Evolutionary conservation across 2,329 filamentous ascomycete species (phyloP).

Genomic region (Paecilomyces sp.): DNA sequence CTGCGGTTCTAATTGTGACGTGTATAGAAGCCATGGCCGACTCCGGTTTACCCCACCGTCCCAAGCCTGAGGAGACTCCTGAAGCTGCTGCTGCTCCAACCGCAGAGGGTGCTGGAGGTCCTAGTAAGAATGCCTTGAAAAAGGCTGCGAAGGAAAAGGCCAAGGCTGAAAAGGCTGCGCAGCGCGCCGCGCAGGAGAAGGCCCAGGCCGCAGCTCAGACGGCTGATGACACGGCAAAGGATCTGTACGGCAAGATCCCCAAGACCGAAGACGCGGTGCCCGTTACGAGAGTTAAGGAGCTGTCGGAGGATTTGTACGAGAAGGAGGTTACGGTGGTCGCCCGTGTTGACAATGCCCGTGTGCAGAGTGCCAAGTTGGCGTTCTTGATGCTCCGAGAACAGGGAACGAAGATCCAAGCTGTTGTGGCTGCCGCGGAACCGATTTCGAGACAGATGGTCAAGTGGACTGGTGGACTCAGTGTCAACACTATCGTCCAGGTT

Average conservation of each 20-base stretch:
- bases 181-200: conserved; percentile 66
- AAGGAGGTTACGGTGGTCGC: conserved; percentile 69
- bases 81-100: conserved; percentile 17
- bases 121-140: conserved; percentile 75
- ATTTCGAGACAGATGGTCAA: conserved; percentile 90
- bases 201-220: conserved; percentile 59
- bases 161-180: conserved; percentile 70
- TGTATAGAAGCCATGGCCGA: conserved; percentile 25
- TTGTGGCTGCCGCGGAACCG: conserved; percentile 57
- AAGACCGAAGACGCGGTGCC: conserved; percentile 52
- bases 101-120: conserved; percentile 39
- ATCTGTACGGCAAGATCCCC: conserved; percentile 70
- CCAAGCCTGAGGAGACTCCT: conserved; percentile 30
- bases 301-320: conserved; percentile 56
- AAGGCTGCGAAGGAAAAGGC: conserved; percentile 88
- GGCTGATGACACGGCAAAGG: conserved; percentile 54
- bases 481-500: conserved; percentile 74
- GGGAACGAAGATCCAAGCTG: conserved; percentile 74
- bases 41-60: conserved; percentile 31
- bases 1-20: not conserved
- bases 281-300: conserved; percentile 50
- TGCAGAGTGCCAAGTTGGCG: conserved; percentile 83
- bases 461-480: conserved; percentile 66
- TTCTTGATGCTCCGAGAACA: conserved; percentile 81
- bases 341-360: conserved; percentile 79